Conservation (phyloP, 176 grass and related monocot genomes). For the Oryza glaberrima region DNA sequence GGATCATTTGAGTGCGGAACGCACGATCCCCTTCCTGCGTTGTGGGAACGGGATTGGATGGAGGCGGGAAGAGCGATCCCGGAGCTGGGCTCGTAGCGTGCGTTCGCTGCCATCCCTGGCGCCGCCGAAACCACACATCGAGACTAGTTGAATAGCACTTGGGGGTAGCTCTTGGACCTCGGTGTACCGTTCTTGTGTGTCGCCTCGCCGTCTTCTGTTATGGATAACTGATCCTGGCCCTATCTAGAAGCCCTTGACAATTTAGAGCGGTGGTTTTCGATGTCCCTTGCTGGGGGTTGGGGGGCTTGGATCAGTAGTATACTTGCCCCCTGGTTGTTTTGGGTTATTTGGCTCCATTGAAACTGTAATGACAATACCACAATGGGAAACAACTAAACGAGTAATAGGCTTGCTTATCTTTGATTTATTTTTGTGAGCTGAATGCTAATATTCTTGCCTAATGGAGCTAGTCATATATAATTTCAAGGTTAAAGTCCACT, state of each 20-base stretch:
- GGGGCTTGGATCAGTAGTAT: not conserved
- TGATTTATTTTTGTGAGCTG: not conserved
- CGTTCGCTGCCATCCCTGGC: not conserved
- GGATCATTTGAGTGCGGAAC: not conserved
- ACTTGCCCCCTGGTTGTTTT: not conserved
- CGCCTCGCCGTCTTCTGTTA: too few relatives aligned
- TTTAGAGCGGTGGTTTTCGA: not conserved
- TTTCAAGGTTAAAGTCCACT: not conserved
- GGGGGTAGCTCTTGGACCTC: too few relatives aligned
- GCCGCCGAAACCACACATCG: not conserved
- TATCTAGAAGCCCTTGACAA: not conserved
- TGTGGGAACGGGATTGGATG: not conserved
- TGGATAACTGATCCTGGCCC: not conserved
- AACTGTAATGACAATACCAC: not conserved
- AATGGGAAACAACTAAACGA: not conserved
- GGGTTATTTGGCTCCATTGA: constrained; percentile 7
- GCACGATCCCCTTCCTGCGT: not conserved
- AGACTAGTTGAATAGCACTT: not conserved
- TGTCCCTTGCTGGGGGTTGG: not conserved
- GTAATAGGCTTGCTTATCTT: not conserved
- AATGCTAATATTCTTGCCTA: not conserved
- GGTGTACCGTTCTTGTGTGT: too few relatives aligned
- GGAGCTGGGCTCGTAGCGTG: not conserved
- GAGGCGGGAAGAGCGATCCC: not conserved
- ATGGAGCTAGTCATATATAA: constrained; percentile 1